These are phyloP conservation scores for Physaria fendleri DNA, from an alignment of 345 rosid genomes.

Conservation along the genomic window DNA sequence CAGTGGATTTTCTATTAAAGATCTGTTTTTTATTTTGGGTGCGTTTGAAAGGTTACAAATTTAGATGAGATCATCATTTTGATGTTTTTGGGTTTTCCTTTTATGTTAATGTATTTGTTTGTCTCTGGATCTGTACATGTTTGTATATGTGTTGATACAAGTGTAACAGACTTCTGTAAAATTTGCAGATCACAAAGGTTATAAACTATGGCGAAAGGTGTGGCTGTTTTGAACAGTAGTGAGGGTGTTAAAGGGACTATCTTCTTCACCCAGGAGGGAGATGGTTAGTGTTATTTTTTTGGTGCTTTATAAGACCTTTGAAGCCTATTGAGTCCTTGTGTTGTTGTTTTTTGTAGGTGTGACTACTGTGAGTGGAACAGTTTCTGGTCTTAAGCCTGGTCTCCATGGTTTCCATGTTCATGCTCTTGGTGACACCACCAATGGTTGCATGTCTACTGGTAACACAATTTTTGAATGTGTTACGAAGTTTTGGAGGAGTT, in stretches of 20 bases:
- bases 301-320: not conserved
- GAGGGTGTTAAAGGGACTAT: conserved; percentile 81
- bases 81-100: not conserved
- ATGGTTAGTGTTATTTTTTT: conserved; percentile 41
- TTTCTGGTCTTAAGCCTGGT: conserved; percentile 92
- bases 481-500: not conserved
- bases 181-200: conserved; percentile 59
- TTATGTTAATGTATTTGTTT: not conserved
- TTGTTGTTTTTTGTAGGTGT: conserved; percentile 37
- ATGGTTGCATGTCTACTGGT: conserved; percentile 99
- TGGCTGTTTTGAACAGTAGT: conserved; percentile 59
- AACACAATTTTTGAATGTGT: not conserved
- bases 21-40: not conserved
- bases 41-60: not conserved
- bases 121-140: not conserved
- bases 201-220: conserved; percentile 72
- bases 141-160: not conserved
- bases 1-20: not conserved
- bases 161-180: not conserved
- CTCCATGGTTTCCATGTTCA: conserved; percentile 95
- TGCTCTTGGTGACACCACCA: conserved; percentile 95
- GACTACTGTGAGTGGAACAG: conserved; percentile 68
- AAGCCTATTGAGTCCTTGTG: not conserved
- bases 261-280: conserved; percentile 69
- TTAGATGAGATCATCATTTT: not conserved